These are phyloP conservation scores for Hypoxylon rickii DNA, from an alignment of 495 filamentous ascomycete genomes.

Conservation along the genomic window DNA sequence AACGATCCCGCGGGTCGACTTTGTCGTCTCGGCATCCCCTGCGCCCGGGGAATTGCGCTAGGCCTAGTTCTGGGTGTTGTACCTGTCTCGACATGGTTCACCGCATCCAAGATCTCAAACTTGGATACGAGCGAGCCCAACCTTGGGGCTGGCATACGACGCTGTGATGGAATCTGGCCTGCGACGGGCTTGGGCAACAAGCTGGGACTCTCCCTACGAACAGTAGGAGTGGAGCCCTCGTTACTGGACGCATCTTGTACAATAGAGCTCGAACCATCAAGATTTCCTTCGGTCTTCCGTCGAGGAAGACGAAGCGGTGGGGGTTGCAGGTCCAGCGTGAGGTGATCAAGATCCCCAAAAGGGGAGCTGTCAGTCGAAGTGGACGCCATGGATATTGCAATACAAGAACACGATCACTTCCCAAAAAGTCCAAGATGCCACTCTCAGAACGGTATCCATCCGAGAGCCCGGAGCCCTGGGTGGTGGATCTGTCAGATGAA, in stretches of 20 bases:
- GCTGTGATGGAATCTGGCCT: slow-evolving; percentile 11
- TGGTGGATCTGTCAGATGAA: no score
- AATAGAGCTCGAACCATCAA: slow-evolving; percentile 16
- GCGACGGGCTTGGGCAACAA: slow-evolving; percentile 3
- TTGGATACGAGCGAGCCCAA: slow-evolving; percentile 46
- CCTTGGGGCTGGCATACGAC: slow-evolving; percentile 18
- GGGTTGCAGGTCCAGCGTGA: slow-evolving; percentile 34
- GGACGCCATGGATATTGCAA: slow-evolving; percentile 23
- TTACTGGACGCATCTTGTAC: background rate
- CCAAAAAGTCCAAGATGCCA: slow-evolving; percentile 31
- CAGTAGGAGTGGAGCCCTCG: background rate
- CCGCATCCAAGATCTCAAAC: slow-evolving; percentile 47
- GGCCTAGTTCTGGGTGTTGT: slow-evolving; percentile 10
- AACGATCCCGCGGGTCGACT: background rate
- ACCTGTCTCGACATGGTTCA: slow-evolving; percentile 30
- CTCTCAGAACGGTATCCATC: slow-evolving; percentile 12
- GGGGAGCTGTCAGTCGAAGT: slow-evolving; percentile 17
- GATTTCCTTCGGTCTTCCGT: slow-evolving; percentile 22
- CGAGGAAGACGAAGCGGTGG: slow-evolving; percentile 37
- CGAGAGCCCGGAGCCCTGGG: slow-evolving; percentile 3
- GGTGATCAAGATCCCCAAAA: slow-evolving; percentile 17
- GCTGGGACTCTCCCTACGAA: background rate
- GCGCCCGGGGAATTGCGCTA: slow-evolving; percentile 16
- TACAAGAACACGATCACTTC: slow-evolving; percentile 27
- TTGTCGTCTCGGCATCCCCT: background rate